These are phyloP conservation scores for Tinospora cordifolia DNA, from an alignment of 164 flowering plant species.

Conservation along the genomic window DNA sequence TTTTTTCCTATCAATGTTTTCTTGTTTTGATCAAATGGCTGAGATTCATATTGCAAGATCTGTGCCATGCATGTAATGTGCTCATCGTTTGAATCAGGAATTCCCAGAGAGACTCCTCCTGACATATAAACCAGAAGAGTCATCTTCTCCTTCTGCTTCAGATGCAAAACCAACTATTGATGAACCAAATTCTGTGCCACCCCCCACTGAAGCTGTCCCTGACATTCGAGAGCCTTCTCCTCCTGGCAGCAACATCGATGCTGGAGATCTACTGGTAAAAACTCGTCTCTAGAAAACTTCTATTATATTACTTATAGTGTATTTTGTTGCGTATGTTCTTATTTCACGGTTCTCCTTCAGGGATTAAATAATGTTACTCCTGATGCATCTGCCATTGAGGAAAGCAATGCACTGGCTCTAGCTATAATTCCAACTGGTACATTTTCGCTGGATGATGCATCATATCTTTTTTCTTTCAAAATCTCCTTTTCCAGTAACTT, in stretches of 20 bases:
- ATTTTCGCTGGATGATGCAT: neutral
- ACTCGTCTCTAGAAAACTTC: neutral
- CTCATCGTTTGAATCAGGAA: slow-evolving; percentile 35
- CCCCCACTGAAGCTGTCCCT: slow-evolving; percentile 28
- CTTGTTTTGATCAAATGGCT: neutral
- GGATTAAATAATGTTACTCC: slow-evolving; percentile 46
- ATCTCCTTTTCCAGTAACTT: neutral
- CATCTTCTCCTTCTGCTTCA: slow-evolving; percentile 31
- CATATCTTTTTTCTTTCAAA: neutral
- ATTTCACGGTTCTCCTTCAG: slow-evolving; percentile 25
- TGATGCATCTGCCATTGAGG: slow-evolving; percentile 76
- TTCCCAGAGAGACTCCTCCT: slow-evolving; percentile 75
- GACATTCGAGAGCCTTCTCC: slow-evolving; percentile 26
- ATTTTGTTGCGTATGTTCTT: neutral
- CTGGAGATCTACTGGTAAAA: slow-evolving; percentile 85
- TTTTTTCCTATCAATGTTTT: neutral
- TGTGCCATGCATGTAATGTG: slow-evolving; percentile 13
- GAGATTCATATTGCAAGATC: neutral
- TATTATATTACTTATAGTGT: slow-evolving; percentile 1
- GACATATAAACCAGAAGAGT: slow-evolving; percentile 80
- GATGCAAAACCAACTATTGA: slow-evolving; percentile 40
- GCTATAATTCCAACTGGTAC: slow-evolving; percentile 79
- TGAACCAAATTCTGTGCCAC: slow-evolving; percentile 37
- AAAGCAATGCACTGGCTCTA: slow-evolving; percentile 83
- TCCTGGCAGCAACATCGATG: slow-evolving; percentile 27